A percentile compares a stretch with the other conserved stretches of the same genome.
These are phyloP conservation scores for Chalaropsis ovoidea DNA, from an alignment of 2,329 filamentous ascomycete genomes.

Conservation along the genomic window DNA sequence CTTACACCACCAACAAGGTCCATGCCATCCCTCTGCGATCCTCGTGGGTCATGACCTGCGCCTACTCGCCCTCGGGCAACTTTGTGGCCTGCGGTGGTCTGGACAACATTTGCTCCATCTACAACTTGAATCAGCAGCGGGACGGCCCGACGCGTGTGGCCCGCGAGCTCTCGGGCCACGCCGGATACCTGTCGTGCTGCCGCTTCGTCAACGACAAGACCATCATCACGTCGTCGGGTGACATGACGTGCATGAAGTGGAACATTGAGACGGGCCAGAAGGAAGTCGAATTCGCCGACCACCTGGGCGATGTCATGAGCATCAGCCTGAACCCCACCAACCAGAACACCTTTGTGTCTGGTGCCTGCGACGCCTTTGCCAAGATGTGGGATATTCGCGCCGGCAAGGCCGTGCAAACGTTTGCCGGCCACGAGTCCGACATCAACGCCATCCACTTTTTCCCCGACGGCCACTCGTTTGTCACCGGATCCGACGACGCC, in stretches of 20 bases:
- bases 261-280: constrained; percentile 97
- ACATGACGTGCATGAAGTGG: constrained; percentile 99
- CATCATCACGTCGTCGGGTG: constrained; percentile 93
- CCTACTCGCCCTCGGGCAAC: constrained; percentile 95
- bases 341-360: constrained; percentile 98
- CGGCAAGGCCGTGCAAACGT: constrained; percentile 96
- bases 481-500: constrained; percentile 93
- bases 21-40: constrained; percentile 95
- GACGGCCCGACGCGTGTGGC: constrained; percentile 96
- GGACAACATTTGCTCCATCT: constrained; percentile 99
- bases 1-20: constrained; percentile 98
- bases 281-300: constrained; percentile 95
- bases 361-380: constrained; percentile 94
- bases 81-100: constrained; percentile 97
- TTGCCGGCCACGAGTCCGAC: constrained; percentile 95
- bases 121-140: constrained; percentile 87
- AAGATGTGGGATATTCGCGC: constrained; percentile 99
- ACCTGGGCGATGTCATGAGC: constrained; percentile 98
- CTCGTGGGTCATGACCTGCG: constrained; percentile 99
- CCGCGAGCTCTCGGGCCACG: constrained; percentile 90
- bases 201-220: constrained; percentile 97
- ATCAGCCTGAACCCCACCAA: constrained; percentile 99
- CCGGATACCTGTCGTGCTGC: constrained; percentile 95
- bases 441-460: constrained; percentile 99
- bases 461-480: constrained; percentile 96